Conservation (phyloP, 75 land plant species). For the Isoetes taiwanensis region DNA sequence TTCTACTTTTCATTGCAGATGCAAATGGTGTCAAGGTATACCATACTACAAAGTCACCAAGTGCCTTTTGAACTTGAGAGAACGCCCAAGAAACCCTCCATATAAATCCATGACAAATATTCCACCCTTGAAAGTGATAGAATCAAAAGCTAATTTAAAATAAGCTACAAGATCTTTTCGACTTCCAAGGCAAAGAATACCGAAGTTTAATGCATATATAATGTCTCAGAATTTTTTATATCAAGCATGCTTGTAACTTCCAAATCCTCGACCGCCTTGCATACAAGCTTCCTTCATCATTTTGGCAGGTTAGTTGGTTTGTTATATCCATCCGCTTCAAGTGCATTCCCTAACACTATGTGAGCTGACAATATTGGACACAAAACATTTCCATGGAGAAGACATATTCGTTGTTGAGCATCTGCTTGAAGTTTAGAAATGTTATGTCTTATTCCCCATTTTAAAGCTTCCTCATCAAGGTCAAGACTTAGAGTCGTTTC, state of each 20-base stretch:
- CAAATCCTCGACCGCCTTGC: no score
- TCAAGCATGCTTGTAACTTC: no score
- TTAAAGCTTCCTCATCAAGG: constrained; percentile 48
- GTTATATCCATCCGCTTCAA: no score
- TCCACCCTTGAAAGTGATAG: constrained; percentile 52
- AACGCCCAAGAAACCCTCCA: constrained; percentile 74
- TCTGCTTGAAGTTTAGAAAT: constrained; percentile 37
- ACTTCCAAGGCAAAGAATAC: constrained; percentile 72
- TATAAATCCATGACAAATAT: constrained; percentile 88
- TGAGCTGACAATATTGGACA: no score
- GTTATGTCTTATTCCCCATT: constrained; percentile 58
- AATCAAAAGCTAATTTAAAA: constrained; percentile 40
- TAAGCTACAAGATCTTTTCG: constrained; percentile 52
- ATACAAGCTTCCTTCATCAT: no score
- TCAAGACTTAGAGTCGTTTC: constrained; percentile 58
- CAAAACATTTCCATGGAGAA: constrained; percentile 72
- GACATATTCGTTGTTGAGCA: constrained; percentile 36
- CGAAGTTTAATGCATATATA: constrained; percentile 77
- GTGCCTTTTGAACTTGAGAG: constrained; percentile 47
- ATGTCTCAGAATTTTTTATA: no score
- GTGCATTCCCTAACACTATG: no score
- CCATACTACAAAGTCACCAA: no score
- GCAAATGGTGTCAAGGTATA: no score
- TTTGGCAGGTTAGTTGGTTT: no score
- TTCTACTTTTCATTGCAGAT: no score